Percentiles rank a stretch among this genome's conserved stretches.
Evolutionary conservation across 352 stramenopile species (phyloP).

Genomic region (Pelagophyceae sp.): DNA sequence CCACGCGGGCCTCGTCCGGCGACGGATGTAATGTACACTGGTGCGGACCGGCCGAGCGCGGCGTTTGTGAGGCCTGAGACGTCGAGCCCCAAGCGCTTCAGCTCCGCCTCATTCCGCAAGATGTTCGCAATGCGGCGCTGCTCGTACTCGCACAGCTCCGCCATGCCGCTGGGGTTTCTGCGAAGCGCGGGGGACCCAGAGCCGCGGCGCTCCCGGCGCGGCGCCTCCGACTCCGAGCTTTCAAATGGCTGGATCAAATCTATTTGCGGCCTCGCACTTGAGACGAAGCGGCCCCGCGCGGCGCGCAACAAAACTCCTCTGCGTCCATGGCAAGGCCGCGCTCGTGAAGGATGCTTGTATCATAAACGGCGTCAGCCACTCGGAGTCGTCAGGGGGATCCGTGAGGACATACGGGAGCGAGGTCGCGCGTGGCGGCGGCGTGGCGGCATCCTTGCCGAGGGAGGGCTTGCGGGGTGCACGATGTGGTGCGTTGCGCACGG

Average conservation of each 20-base stretch:
- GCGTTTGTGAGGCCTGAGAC: not conserved
- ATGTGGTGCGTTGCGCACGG: not conserved
- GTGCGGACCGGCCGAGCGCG: not conserved
- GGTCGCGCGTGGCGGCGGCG: not conserved
- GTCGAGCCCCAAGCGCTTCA: slow-evolving; percentile 12
- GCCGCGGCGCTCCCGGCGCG: too few species aligned
- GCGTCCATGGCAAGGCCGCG: not conserved
- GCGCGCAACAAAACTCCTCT: not conserved
- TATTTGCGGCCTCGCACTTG: too few species aligned
- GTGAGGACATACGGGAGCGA: not conserved
- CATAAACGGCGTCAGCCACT: too few species aligned
- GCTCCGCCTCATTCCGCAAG: slow-evolving; percentile 14
- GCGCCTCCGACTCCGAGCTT: not conserved
- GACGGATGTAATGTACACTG: not conserved
- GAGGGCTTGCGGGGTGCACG: not conserved
- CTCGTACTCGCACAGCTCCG: slow-evolving; percentile 6
- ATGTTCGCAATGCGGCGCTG: slow-evolving; percentile 17
- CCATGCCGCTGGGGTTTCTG: not conserved
- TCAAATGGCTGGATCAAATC: too few species aligned
- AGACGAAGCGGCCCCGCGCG: too few species aligned
- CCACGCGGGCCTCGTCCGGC: not conserved
- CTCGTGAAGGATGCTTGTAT: too few species aligned
- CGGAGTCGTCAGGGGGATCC: too few species aligned
- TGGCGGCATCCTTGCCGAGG: not conserved
- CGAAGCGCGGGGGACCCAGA: not conserved